Evolutionary conservation across 2,329 filamentous ascomycete genomes (phyloP).

Genomic region (Curvularia lunata): DNA sequence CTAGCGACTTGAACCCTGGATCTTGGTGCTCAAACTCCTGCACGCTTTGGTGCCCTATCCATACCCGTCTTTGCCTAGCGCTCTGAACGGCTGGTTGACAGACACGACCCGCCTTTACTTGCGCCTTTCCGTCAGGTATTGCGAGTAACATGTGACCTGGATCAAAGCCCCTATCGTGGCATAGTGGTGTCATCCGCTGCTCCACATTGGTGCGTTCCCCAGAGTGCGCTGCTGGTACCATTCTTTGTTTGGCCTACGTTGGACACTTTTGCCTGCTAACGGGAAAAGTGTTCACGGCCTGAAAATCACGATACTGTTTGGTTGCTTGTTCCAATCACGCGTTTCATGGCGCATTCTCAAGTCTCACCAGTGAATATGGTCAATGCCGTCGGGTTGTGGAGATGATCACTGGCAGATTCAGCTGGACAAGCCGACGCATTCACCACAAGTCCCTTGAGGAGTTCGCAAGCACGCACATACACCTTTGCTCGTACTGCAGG

Average conservation of each 20-base stretch:
- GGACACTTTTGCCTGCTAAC: not conserved
- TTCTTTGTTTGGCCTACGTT: not conserved
- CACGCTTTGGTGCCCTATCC: conserved; percentile 21
- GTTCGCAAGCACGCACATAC: conserved; percentile 1
- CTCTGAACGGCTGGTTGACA: conserved; percentile 15
- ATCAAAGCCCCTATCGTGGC: not conserved
- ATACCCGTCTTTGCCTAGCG: conserved; percentile 22
- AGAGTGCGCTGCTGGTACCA: not conserved
- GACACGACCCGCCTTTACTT: conserved; percentile 22
- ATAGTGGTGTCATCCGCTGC: conserved; percentile 1
- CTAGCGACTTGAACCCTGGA: conserved; percentile 29
- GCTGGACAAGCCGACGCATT: not conserved
- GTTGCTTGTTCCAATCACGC: not conserved
- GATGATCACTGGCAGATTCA: not conserved
- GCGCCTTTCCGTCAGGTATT: conserved; percentile 25
- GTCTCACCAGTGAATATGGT: not conserved
- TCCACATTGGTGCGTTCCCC: conserved; percentile 1
- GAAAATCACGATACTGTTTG: not conserved
- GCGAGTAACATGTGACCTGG: conserved; percentile 34
- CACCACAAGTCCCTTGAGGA: not conserved
- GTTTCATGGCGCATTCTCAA: not conserved
- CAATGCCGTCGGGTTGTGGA: not conserved
- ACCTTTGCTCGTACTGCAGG: not conserved
- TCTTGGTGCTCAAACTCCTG: conserved; percentile 18
- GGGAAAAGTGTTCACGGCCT: not conserved